Base-by-base conservation (phyloP, 1,284 basidiomycete species). In the Agaricales sp. region DNA sequence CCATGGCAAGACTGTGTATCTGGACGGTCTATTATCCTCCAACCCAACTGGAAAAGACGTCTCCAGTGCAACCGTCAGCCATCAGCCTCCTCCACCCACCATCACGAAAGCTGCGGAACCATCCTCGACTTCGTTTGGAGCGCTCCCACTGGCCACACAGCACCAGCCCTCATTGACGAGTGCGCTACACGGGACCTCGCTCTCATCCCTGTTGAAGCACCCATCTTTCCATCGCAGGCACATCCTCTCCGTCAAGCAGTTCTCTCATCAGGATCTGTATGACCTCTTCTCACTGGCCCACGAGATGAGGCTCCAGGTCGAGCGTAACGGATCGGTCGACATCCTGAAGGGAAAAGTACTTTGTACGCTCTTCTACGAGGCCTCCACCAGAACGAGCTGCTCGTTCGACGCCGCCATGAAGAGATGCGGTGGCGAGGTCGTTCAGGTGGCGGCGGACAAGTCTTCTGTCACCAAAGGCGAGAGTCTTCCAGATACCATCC, bases 401-500 rank as follows among this genome's bases (percentile, higher is more conserved):
- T 98, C 95, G n/a, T 99, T 99, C 62, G 95, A 99, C 65, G 89
- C 95, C 4, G 96, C 96, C 12, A 99, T 99, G 96, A 93, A 95
- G 65, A 82, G 96, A 48, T 92, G 92, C 58, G 96, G 96, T 46
- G 96, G 96, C 37, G 83, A 95, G 60, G 95, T 99, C 39, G 86
- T 98, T 22, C 78, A 87, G 53, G 78, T 99, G 45, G 79, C 80
- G 46, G 80, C 82, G 2, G 88, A 91, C 49, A 76, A 76, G 8
- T 95, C 92, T 4, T 97, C 93, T 1, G 91, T 97, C 26, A 74
- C 78, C 57, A 99, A 99, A 71, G 96, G 96, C 50, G 96, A 99
- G 72, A 88, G 82, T 3, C 71, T 99, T 22, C 80, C 88, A 3
- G 96, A 99, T 66, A 99, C 96, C 0, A 78, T 99, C 59, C 79